Evolutionary conservation across 2,329 filamentous ascomycete species (phyloP).

Genomic region (Podosphaera aphanis): DNA sequence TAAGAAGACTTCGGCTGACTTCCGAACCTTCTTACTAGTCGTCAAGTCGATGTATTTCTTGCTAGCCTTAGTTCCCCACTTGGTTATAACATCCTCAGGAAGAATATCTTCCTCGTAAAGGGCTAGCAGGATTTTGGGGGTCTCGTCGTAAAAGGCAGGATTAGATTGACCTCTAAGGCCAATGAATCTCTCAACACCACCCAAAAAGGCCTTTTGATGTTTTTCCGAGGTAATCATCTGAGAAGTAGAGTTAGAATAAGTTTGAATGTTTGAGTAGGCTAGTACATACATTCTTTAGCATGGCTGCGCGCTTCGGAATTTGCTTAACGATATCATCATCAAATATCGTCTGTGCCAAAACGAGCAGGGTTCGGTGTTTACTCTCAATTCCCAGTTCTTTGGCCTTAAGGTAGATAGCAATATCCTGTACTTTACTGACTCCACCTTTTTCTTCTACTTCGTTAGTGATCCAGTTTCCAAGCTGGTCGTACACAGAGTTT

Average conservation of each 20-base stretch:
- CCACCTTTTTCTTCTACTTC: slow-evolving; percentile 49
- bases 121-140: slow-evolving; percentile 65
- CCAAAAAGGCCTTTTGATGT: slow-evolving; percentile 86
- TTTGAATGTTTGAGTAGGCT: background rate
- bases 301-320: slow-evolving; percentile 57
- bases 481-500: slow-evolving; percentile 62
- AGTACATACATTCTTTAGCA: slow-evolving; percentile 68
- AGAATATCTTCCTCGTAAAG: slow-evolving; percentile 83
- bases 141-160: slow-evolving; percentile 50
- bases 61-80: slow-evolving; percentile 86
- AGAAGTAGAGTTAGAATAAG: slow-evolving; percentile 6
- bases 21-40: slow-evolving; percentile 85
- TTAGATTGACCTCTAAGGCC: slow-evolving; percentile 47
- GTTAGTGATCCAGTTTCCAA: slow-evolving; percentile 76
- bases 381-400: slow-evolving; percentile 83
- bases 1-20: slow-evolving; percentile 81
- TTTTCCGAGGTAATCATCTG: slow-evolving; percentile 71
- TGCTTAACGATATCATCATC: slow-evolving; percentile 74
- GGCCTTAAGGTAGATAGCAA: slow-evolving; percentile 88
- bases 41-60: slow-evolving; percentile 90
- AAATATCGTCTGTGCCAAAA: slow-evolving; percentile 84
- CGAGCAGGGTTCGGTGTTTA: slow-evolving; percentile 83
- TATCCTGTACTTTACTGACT: slow-evolving; percentile 59
- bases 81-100: slow-evolving; percentile 66
- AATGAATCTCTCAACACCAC: slow-evolving; percentile 83